Base-by-base conservation (phyloP, 2,329 filamentous ascomycete genomes). In the Aspergillus fructus region DNA sequence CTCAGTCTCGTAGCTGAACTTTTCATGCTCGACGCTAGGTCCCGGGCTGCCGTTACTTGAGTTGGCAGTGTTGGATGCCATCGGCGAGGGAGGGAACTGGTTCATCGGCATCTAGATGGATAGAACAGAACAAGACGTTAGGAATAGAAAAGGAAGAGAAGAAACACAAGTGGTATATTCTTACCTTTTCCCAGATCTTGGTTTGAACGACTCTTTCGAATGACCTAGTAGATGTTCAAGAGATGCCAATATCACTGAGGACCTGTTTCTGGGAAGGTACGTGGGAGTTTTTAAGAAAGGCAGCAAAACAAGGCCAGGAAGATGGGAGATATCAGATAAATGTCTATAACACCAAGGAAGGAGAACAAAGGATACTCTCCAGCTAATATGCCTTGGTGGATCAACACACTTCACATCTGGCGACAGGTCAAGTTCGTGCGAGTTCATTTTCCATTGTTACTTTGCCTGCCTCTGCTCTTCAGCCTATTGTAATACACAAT, bases 11-110 rank as follows among this genome's bases (percentile, higher is more conserved):
- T 30, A 53, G 27, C 15, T 19, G 2, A 12, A 4, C 13, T 39
- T 27, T 24, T 17, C 30, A 21, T 46, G 7, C 19, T 27, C 30
- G n/a, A 41, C 23, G 15, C 33, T 53, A 5, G 51, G 34, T 5
- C 51, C 51, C 15, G 51, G 43, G 30, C 51, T 53, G n/a, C 43
- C 51, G 30, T 11, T 24, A 19, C 41, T 17, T 30, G 51, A 53
- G 43, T 12, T 43, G 40, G n/a, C 7, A n/a, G 33, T 47, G 23
- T 45, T n/a, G 7, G 34, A 19, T n/a, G 21, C 11, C 19, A 43
- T n/a, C 17, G 8, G 13, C 8, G 23, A 19, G 13, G 27, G 47
- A 23, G 23, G 51, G 12, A 7, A 15, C 33, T 33, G 33, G 42
- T 6, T 21, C 27, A 30, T 30, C 11, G 51, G 3, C 34, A 53